phyloP scores from a whole-genome alignment of 1,284 basidiomycete species.

The Ustilago trichophora region DNA sequence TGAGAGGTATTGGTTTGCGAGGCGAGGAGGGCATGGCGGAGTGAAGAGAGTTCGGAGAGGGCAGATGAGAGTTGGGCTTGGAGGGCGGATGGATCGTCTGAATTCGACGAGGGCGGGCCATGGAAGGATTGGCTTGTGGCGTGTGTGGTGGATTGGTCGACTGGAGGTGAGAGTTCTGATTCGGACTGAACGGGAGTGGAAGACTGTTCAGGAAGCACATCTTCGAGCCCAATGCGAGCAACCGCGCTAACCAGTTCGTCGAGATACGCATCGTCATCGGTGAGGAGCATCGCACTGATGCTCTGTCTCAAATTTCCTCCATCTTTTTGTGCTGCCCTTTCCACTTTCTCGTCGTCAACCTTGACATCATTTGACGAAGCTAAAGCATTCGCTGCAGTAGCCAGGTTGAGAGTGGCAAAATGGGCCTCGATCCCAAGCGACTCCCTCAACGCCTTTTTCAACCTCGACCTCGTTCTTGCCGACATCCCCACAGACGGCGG shows the following conservation, averaged over 20 bases:
- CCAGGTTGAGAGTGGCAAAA: constrained; percentile 15
- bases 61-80: constrained; percentile 11
- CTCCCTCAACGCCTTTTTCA: constrained; percentile 32
- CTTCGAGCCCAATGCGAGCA: constrained; percentile 27
- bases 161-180: too few species aligned
- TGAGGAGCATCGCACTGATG: constrained; percentile 27
- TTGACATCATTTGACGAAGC: too few species aligned
- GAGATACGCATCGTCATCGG: constrained; percentile 28
- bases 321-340: background rate
- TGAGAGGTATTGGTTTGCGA: constrained; percentile 4
- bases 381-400: background rate
- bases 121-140: too few species aligned
- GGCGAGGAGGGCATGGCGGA: constrained; percentile 4
- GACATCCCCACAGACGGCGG: constrained; percentile 27
- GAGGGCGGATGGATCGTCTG: too few species aligned
- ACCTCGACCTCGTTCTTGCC: constrained; percentile 14
- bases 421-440: constrained; percentile 32
- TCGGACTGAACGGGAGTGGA: too few species aligned
- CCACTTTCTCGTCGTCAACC: background rate
- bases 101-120: too few species aligned
- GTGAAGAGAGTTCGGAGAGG: background rate
- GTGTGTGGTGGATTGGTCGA: too few species aligned
- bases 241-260: constrained; percentile 36
- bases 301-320: constrained; percentile 3
- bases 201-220: constrained; percentile 6